Conservation (phyloP, 2,329 filamentous ascomycete species). For the Trichophyton verrucosum region DNA sequence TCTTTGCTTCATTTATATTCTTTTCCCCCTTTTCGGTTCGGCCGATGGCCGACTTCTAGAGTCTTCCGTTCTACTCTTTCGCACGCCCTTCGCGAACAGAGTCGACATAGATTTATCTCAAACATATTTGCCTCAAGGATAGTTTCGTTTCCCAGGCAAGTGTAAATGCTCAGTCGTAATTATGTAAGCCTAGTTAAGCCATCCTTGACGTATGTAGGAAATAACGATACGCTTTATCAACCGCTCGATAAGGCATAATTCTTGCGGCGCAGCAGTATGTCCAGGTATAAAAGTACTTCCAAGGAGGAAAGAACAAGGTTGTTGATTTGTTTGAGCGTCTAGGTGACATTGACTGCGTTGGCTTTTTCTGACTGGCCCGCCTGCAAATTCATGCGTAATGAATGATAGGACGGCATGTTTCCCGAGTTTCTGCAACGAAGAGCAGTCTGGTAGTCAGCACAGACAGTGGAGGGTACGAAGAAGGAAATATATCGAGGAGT, state of each 20-base stretch:
- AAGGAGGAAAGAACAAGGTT: not conserved
- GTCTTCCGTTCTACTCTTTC: not conserved
- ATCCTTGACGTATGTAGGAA: not conserved
- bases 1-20: not conserved
- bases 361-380: too few species aligned
- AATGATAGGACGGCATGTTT: too few species aligned
- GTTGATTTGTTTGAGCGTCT: too few species aligned
- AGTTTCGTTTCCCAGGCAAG: not conserved
- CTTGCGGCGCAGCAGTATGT: not conserved
- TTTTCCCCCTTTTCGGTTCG: not conserved
- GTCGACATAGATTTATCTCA: not conserved
- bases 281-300: not conserved
- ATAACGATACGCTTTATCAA: not conserved
- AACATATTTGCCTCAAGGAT: not conserved
- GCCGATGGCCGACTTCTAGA: not conserved
- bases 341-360: too few species aligned
- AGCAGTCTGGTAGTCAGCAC: not conserved
- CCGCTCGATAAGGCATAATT: not conserved
- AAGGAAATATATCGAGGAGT: not conserved
- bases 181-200: not conserved
- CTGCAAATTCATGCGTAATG: too few species aligned
- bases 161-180: not conserved
- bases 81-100: not conserved
- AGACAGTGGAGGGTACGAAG: not conserved
- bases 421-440: not conserved